Evolutionary conservation across 768 basidiomycete species (phyloP).

Genomic region (Clitopilus hobsonii): DNA sequence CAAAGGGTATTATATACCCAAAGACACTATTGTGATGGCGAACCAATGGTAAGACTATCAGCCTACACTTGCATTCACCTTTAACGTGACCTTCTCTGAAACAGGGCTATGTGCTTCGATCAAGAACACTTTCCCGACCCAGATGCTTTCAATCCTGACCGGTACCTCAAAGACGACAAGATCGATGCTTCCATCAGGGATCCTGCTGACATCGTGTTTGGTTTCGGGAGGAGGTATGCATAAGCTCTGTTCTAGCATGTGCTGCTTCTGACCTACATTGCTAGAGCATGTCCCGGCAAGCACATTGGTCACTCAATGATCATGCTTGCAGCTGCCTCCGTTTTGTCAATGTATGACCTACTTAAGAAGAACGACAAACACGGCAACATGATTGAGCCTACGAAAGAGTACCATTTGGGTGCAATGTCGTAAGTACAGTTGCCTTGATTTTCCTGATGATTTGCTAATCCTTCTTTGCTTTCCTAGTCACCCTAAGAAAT

Average conservation of each 20-base stretch:
- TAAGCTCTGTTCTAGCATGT: neutral
- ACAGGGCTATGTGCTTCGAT: neutral
- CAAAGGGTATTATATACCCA: constrained; percentile 10
- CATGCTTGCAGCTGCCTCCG: neutral
- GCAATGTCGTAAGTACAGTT: neutral
- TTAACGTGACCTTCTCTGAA: constrained; percentile 22
- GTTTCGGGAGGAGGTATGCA: constrained; percentile 18
- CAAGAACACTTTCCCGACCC: constrained; percentile 25
- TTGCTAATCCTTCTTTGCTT: neutral
- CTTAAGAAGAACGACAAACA: neutral
- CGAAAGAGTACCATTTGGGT: neutral
- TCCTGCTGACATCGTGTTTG: constrained; percentile 12
- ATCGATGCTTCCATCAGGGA: constrained; percentile 10
- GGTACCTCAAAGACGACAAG: constrained; percentile 24
- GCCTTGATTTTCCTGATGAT: too few relatives aligned
- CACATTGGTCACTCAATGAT: neutral
- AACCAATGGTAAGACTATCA: constrained; percentile 7
- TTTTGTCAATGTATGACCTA: neutral
- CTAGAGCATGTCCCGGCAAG: neutral
- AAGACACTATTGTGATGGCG: constrained; percentile 4
- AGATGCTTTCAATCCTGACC: constrained; percentile 30
- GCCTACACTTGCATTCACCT: neutral
- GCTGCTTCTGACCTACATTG: too few relatives aligned
- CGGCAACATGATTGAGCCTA: neutral
- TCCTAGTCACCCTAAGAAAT: neutral